Evolutionary conservation across 805 yeast species (phyloP).

Genomic region (Pachysolen tannophilus): DNA sequence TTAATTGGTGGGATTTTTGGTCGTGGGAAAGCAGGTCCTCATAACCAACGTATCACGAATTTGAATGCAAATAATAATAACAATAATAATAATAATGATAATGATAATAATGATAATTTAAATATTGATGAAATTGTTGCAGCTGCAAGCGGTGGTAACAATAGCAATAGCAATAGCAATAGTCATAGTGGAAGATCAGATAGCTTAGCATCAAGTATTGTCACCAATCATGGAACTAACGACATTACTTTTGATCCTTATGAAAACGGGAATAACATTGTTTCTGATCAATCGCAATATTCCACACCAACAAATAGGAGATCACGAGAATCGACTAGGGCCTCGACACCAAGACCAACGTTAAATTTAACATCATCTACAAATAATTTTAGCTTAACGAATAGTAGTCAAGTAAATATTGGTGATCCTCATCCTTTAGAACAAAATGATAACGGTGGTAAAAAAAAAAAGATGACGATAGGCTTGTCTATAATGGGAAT

Average conservation of each 20-base stretch:
- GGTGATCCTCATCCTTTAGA: conserved; percentile 2
- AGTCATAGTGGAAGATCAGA: neutral
- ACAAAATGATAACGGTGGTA: no score
- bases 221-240: neutral
- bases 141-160: neutral
- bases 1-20: conserved; percentile 6
- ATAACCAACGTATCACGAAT: no score
- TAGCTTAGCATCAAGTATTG: neutral
- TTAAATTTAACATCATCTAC: conserved; percentile 16
- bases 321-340: conserved; percentile 7
- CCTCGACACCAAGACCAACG: conserved; percentile 11
- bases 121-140: no score
- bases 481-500: conserved; percentile 52
- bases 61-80: no score
- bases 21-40: neutral
- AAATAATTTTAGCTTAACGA: conserved; percentile 15
- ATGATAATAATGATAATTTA: no score
- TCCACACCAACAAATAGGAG: no score
- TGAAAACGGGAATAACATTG: neutral
- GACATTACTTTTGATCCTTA: neutral
- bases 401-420: neutral
- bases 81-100: no score
- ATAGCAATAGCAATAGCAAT: neutral
- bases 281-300: conserved; percentile 4
- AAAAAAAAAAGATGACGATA: no score